Base-by-base conservation (phyloP, 1,284 basidiomycete species). In the Tausonia pullulans region DNA sequence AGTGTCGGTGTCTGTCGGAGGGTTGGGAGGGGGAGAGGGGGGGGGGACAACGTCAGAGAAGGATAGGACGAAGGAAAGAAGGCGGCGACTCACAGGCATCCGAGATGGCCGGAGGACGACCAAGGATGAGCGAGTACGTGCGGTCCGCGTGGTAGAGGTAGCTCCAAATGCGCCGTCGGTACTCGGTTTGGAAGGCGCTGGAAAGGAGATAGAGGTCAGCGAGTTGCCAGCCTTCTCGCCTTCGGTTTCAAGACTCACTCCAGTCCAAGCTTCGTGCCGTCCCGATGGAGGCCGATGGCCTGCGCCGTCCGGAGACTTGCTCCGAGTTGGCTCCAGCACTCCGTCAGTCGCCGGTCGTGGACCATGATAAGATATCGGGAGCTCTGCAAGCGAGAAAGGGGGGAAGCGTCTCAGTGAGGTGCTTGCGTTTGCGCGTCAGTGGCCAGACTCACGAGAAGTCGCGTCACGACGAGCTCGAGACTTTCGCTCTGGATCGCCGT, bases 291-390 rank as follows among this genome's bases (percentile, higher is more conserved):
- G 14, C 93, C 94, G 51, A 97, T 84, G 1, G 93, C 93, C 73
- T 96, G 93, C 10, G 93, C 94, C 13, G 92, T 96, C 62, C 93
- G 80, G 16, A 97, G 85, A 51, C 91, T 91, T 1, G 90, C 91
- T 58, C 93, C 93, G 10, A 97, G 80, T 71, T 94, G 89, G 72
- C 89, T 92, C 92, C 94, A 97, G 72, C 90, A 93, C 77, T 96
- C 93, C 5, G 50, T 68, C 60, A 67, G 51, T 49, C 77, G 73
- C 11, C 77, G 71, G 67, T 78, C 77, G 62, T 78, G 77, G 40
- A 78, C 74, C 60, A 94, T 86, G 2, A 91, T 91, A 62, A 96
- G 80, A 76, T 95, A 96, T 62, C 94, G 84, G 39, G 91, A 88
- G 68, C 88, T 90, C 90, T 90, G 73, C 0, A 60, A 53, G 61